Percentiles rank a stretch among this genome's conserved stretches.
Conservation (phyloP, 345 rosid species). For the Murraya paniculata region DNA sequence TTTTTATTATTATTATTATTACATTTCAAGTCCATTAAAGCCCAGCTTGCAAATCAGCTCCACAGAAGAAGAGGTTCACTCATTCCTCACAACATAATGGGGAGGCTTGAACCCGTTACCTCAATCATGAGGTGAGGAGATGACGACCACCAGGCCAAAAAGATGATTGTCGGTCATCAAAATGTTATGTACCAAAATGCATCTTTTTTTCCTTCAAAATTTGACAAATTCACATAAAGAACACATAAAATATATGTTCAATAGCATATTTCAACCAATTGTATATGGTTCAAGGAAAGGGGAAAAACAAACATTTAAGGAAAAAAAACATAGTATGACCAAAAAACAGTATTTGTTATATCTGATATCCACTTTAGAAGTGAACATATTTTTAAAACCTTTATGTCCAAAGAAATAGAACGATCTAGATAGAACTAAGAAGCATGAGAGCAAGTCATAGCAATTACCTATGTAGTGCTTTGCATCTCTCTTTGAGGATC, state of each 20-base stretch:
- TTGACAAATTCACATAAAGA: not conserved
- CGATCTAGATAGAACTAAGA: not conserved
- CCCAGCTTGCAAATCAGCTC: not conserved
- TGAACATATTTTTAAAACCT: not conserved
- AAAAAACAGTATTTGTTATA: not conserved
- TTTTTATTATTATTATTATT: too few relatives aligned
- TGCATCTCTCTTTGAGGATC: constrained; percentile 80
- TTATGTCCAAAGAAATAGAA: not conserved
- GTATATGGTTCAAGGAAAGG: not conserved
- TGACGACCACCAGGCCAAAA: not conserved
- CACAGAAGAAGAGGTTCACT: not conserved
- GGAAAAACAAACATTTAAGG: not conserved
- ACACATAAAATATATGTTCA: not conserved
- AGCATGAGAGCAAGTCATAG: not conserved
- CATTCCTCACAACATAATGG: not conserved
- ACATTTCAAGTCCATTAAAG: not conserved
- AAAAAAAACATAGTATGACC: not conserved
- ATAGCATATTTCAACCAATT: not conserved
- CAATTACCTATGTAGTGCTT: constrained; percentile 91
- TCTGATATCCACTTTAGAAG: not conserved
- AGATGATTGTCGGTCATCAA: not conserved
- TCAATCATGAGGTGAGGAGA: not conserved
- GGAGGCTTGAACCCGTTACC: not conserved
- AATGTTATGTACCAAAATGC: not conserved
- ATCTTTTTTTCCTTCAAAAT: not conserved